Evolutionary conservation across 345 rosid genomes (phyloP).

Genomic region (Eucalyptus globulus): DNA sequence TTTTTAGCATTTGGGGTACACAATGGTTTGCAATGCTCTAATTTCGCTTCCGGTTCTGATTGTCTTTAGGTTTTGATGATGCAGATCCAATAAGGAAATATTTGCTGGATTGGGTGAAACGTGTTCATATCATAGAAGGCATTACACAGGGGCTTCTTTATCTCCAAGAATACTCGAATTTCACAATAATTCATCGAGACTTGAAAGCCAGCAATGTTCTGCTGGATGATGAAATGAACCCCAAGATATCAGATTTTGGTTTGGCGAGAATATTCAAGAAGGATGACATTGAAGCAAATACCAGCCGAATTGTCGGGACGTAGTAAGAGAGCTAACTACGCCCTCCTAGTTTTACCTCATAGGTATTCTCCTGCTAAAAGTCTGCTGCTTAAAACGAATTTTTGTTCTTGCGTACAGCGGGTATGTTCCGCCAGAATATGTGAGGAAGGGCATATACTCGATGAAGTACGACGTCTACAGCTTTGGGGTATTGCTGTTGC

Average conservation of each 20-base stretch:
- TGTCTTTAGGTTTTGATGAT: neutral
- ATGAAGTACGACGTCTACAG: conserved; percentile 37
- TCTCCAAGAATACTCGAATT: conserved; percentile 36
- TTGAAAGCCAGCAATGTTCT: conserved; percentile 25
- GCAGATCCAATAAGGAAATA: conserved; percentile 6
- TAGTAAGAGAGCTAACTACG: conserved; percentile 9
- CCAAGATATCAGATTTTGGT: conserved; percentile 36
- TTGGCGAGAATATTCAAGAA: conserved; percentile 24
- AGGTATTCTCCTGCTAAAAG: neutral
- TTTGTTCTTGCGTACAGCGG: conserved; percentile 5
- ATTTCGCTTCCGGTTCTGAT: neutral
- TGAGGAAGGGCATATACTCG: conserved; percentile 22
- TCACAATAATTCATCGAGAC: conserved; percentile 30
- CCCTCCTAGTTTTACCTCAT: neutral
- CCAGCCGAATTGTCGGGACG: conserved; percentile 20
- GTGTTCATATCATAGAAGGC: conserved; percentile 23
- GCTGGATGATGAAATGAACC: conserved; percentile 15
- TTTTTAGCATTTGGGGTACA: neutral
- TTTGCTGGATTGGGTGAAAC: conserved; percentile 13
- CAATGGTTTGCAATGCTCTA: neutral
- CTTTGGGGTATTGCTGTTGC: conserved; percentile 38
- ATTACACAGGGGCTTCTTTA: conserved; percentile 30
- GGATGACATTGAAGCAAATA: conserved; percentile 16
- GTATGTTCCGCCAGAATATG: conserved; percentile 42
- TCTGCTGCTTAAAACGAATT: neutral